phyloP scores from a whole-genome alignment of 441 rosid species.

The Cnidoscolus chayamansa region DNA sequence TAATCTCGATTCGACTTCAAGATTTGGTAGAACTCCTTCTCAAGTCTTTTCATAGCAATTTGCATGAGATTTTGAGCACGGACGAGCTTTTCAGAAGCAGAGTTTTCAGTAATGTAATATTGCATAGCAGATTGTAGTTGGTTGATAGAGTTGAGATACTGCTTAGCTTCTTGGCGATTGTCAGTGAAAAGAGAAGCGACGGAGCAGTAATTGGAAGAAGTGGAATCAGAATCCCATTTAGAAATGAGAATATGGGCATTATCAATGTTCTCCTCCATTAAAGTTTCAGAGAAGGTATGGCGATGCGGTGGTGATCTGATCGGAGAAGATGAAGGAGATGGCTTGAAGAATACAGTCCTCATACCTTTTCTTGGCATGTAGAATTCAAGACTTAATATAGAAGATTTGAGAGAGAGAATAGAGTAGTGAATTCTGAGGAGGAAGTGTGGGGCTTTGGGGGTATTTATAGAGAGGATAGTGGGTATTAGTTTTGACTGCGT shows the following conservation, averaged over 20 bases:
- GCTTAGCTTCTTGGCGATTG: conserved; percentile 44
- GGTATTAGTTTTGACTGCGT: no score
- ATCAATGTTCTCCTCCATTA: conserved; percentile 42
- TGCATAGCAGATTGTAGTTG: conserved; percentile 52
- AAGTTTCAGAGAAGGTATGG: conserved; percentile 43
- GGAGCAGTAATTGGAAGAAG: conserved; percentile 24
- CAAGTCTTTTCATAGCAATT: conserved; percentile 60
- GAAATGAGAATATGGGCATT: conserved; percentile 37
- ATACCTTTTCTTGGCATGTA: conserved; percentile 22
- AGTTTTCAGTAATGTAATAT: conserved; percentile 26
- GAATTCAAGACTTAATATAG: neutral
- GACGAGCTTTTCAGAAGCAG: conserved; percentile 42
- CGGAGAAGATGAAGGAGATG: conserved; percentile 32
- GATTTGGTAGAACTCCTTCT: conserved; percentile 57
- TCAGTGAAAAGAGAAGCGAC: conserved; percentile 40
- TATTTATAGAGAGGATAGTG: no score
- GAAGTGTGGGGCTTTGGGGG: neutral
- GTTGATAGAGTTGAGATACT: conserved; percentile 40
- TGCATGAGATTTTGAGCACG: conserved; percentile 59
- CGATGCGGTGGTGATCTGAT: conserved; percentile 32
- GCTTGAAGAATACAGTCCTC: conserved; percentile 33
- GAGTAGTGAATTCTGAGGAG: neutral
- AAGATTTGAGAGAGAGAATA: no score
- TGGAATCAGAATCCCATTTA: conserved; percentile 34
- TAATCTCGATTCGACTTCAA: conserved; percentile 40